phyloP scores from a whole-genome alignment of 2,329 filamentous ascomycete species.

The Fusarium zealandicum region DNA sequence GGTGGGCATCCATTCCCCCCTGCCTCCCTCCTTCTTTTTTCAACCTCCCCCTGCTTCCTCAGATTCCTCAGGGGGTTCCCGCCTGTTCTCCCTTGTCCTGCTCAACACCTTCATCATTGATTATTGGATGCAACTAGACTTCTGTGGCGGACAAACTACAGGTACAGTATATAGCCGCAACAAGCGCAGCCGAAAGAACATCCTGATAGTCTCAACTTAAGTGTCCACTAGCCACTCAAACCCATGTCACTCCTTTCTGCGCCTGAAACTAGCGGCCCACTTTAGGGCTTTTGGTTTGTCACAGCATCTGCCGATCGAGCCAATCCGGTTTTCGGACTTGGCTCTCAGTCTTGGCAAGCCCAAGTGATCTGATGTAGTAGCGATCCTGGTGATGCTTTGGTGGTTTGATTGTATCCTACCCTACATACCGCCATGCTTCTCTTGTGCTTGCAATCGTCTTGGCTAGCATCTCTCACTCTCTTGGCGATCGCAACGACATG shows the following conservation, averaged over 20 bases:
- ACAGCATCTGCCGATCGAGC: neutral
- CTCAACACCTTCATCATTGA: too few species aligned
- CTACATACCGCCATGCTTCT: too few species aligned
- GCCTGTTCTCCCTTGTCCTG: neutral
- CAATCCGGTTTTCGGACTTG: neutral
- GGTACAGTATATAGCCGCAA: neutral
- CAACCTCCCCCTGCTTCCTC: neutral
- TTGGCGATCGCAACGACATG: too few species aligned
- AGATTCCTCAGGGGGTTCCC: too few species aligned
- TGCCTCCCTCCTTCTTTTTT: neutral
- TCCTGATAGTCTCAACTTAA: neutral
- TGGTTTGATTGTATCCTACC: too few species aligned
- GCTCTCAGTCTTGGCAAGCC: neutral
- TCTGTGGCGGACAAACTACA: neutral
- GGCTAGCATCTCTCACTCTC: too few species aligned
- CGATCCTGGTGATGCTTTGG: too few species aligned
- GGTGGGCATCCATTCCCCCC: neutral
- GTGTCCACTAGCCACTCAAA: neutral
- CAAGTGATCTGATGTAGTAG: too few species aligned
- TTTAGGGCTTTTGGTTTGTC: neutral
- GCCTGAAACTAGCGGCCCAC: neutral
- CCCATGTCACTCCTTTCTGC: neutral
- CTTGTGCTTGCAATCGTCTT: too few species aligned
- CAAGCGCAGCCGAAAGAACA: neutral
- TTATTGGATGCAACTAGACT: too few species aligned